A percentile compares a stretch with the other conserved stretches of the same genome.
Evolutionary conservation across 176 grass and related monocot species (phyloP).

Genomic region (Avena atlantica): DNA sequence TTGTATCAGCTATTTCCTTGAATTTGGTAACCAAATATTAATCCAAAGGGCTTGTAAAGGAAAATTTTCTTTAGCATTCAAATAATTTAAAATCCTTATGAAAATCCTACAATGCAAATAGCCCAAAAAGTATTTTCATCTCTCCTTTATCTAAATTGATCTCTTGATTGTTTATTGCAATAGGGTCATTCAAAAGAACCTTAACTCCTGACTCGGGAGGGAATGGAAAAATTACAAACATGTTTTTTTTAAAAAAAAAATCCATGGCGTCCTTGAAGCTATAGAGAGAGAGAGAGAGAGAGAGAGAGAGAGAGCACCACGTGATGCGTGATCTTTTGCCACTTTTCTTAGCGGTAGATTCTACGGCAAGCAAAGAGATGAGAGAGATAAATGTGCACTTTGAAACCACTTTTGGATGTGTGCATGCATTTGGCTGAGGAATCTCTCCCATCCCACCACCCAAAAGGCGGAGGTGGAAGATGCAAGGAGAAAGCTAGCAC

Average conservation of each 20-base stretch:
- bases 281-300: not conserved
- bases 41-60: no score
- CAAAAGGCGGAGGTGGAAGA: slow-evolving; percentile 13
- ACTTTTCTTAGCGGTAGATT: slow-evolving; percentile 56
- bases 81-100: no score
- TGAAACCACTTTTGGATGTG: slow-evolving; percentile 46
- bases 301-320: slow-evolving; percentile 32
- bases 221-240: not conserved
- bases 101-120: no score
- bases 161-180: no score
- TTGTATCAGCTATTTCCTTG: no score
- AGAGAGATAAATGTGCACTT: not conserved
- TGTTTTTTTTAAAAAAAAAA: not conserved
- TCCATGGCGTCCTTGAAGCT: not conserved
- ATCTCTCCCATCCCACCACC: slow-evolving; percentile 56
- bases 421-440: slow-evolving; percentile 53
- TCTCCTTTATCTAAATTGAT: no score
- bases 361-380: slow-evolving; percentile 56
- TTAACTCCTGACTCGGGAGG: no score
- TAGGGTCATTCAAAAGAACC: no score
- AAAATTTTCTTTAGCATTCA: no score
- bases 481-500: slow-evolving; percentile 29
- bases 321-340: slow-evolving; percentile 45
- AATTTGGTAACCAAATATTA: no score
- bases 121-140: no score